These are phyloP conservation scores for Botrytis fabae DNA, from an alignment of 2,329 filamentous ascomycete species.

Conservation along the genomic window DNA sequence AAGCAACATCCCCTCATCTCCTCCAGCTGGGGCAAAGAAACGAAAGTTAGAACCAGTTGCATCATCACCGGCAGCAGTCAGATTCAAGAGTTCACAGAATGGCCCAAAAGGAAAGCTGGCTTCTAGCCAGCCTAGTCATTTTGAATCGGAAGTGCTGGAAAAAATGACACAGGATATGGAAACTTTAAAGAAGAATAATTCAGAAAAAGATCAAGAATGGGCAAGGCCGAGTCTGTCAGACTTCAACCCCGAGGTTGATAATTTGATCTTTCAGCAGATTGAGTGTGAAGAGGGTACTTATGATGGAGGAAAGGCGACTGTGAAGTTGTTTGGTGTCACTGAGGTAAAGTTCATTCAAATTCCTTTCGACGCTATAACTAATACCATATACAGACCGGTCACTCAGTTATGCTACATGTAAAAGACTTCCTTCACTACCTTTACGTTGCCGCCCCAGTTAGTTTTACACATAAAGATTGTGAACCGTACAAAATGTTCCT, in stretches of 20 bases:
- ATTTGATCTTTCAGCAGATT: conserved; percentile 90
- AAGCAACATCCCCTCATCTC: conserved; percentile 51
- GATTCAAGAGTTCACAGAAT: conserved; percentile 64
- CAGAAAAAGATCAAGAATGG: conserved; percentile 94
- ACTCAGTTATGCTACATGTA: conserved; percentile 93
- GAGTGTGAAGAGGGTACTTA: conserved; percentile 89
- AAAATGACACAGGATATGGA: conserved; percentile 94
- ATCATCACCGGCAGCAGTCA: conserved; percentile 55
- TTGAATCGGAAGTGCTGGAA: conserved; percentile 91
- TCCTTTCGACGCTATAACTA: conserved; percentile 23
- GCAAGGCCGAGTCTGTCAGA: conserved; percentile 61
- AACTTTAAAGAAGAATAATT: conserved; percentile 79
- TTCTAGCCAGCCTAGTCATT: conserved; percentile 80
- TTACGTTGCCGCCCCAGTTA: conserved; percentile 83
- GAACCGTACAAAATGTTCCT: conserved; percentile 76
- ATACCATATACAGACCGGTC: conserved; percentile 55
- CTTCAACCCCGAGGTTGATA: conserved; percentile 65
- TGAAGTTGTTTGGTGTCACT: conserved; percentile 94
- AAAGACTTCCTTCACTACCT: conserved; percentile 96
- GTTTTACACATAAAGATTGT: conserved; percentile 78
- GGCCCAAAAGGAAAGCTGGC: conserved; percentile 61
- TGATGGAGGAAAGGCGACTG: conserved; percentile 70
- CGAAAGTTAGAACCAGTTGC: conserved; percentile 68
- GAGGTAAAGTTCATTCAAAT: conserved; percentile 51
- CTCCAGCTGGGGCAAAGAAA: conserved; percentile 63